phyloP scores from a whole-genome alignment of 768 basidiomycete genomes.

The Phaeotremella fagi region DNA sequence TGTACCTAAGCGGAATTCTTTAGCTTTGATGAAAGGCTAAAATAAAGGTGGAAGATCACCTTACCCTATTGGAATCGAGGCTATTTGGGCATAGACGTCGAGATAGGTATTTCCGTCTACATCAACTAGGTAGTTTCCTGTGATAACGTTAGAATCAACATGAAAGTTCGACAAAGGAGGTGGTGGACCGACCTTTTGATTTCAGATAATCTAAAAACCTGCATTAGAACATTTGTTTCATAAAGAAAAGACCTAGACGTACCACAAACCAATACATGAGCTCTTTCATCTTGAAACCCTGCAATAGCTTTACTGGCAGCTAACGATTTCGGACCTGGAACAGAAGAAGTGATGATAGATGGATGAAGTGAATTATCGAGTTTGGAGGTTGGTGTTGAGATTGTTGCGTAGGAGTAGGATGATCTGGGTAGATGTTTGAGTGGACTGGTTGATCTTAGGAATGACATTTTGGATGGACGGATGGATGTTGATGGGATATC shows the following conservation, averaged over 20 bases:
- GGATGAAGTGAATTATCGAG: conserved; percentile 7
- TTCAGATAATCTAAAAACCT: conserved; percentile 30
- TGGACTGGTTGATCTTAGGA: background rate
- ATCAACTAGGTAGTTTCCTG: conserved; percentile 51
- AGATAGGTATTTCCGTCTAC: conserved; percentile 51
- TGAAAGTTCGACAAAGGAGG: background rate
- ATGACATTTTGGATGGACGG: background rate
- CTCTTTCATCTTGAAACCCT: conserved; percentile 39
- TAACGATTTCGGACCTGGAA: conserved; percentile 21
- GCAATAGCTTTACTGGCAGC: conserved; percentile 22
- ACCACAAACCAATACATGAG: conserved; percentile 38
- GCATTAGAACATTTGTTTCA: background rate
- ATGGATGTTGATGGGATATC: background rate
- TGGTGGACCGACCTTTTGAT: conserved; percentile 23
- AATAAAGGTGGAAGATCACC: conserved; percentile 12
- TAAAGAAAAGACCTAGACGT: background rate
- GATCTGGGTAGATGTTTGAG: background rate
- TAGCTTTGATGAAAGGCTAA: conserved; percentile 43
- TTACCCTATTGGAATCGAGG: conserved; percentile 49
- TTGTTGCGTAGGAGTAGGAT: too few relatives aligned
- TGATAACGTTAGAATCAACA: background rate
- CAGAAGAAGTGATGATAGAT: conserved; percentile 4
- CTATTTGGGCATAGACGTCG: conserved; percentile 51
- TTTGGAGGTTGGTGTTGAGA: background rate
- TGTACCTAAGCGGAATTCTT: conserved; percentile 21